Evolutionary conservation across 2,329 filamentous ascomycete genomes (phyloP).

Genomic region (Cladosporium sp.): DNA sequence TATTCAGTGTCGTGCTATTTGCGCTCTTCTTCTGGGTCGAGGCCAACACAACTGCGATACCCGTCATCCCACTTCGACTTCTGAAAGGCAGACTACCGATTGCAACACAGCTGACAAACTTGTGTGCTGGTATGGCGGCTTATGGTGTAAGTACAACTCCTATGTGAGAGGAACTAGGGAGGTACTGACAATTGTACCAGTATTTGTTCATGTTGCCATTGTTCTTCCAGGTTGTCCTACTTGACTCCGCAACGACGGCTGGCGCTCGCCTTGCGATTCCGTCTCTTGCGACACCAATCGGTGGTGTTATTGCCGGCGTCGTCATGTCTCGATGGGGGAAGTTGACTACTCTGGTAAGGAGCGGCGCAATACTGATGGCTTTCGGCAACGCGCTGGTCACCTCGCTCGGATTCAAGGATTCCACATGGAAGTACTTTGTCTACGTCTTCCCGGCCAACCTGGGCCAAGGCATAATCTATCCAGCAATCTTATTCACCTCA

Average conservation of each 20-base stretch:
- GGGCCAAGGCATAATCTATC: conserved; percentile 51
- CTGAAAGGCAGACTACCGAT: background rate
- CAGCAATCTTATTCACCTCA: conserved; percentile 60
- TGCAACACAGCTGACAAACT: background rate
- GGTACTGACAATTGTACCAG: background rate
- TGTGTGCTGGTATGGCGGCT: background rate
- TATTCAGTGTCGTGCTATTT: conserved; percentile 43
- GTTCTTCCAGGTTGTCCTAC: background rate
- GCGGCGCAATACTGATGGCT: conserved; percentile 47
- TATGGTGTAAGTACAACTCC: background rate
- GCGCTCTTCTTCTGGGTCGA: conserved; percentile 38
- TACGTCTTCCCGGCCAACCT: conserved; percentile 51
- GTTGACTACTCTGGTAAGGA: conserved; percentile 44
- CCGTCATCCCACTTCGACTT: background rate
- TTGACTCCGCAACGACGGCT: background rate
- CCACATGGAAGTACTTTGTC: conserved; percentile 48
- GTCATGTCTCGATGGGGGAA: conserved; percentile 53
- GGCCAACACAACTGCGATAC: background rate
- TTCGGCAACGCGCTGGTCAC: conserved; percentile 47
- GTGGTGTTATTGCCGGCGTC: conserved; percentile 48
- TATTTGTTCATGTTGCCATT: background rate
- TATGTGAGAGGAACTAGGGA: background rate
- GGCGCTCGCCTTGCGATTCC: background rate
- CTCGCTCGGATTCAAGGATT: conserved; percentile 45
- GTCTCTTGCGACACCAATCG: conserved; percentile 44